Conservation (phyloP, 495 filamentous ascomycete genomes). For the Parmelia sp. region DNA sequence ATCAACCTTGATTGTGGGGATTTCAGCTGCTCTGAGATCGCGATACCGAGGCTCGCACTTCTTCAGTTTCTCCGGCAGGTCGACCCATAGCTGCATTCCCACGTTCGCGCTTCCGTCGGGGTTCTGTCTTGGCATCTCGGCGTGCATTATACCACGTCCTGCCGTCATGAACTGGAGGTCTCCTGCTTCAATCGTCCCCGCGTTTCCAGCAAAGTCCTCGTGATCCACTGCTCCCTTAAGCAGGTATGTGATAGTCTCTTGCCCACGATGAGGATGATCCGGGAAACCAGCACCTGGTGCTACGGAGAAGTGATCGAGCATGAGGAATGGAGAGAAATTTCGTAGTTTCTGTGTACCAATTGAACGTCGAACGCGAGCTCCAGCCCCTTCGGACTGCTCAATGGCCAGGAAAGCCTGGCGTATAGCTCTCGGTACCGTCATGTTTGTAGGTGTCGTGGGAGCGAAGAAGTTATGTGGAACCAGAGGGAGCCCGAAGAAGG, state of each 20-base stretch:
- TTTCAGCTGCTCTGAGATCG: slow-evolving; percentile 69
- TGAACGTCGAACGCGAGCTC: slow-evolving; percentile 79
- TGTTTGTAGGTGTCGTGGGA: slow-evolving; percentile 39
- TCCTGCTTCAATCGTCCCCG: slow-evolving; percentile 74
- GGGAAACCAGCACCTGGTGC: slow-evolving; percentile 79
- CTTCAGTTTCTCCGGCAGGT: slow-evolving; percentile 77
- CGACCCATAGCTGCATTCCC: slow-evolving; percentile 93
- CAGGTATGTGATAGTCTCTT: slow-evolving; percentile 90
- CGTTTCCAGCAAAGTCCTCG: slow-evolving; percentile 89
- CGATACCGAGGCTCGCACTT: slow-evolving; percentile 86
- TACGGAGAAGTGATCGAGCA: slow-evolving; percentile 92
- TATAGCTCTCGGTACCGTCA: slow-evolving; percentile 69
- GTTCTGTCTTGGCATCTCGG: slow-evolving; percentile 88
- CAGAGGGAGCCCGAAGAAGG: slow-evolving; percentile 22
- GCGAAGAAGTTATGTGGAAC: slow-evolving; percentile 22
- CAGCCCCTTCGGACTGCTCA: slow-evolving; percentile 85
- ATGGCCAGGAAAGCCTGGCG: slow-evolving; percentile 73
- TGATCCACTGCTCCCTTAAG: slow-evolving; percentile 81
- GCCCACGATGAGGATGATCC: slow-evolving; percentile 71
- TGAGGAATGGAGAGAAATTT: slow-evolving; percentile 90
- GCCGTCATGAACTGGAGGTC: slow-evolving; percentile 98
- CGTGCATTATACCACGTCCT: slow-evolving; percentile 86
- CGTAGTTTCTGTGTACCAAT: slow-evolving; percentile 78
- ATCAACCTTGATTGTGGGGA: slow-evolving; percentile 63
- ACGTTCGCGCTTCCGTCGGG: slow-evolving; percentile 70